Percentiles rank a stretch among this genome's conserved stretches.
Conservation (phyloP, 108 stramenopile genomes). For the Skeletonema potamos region DNA sequence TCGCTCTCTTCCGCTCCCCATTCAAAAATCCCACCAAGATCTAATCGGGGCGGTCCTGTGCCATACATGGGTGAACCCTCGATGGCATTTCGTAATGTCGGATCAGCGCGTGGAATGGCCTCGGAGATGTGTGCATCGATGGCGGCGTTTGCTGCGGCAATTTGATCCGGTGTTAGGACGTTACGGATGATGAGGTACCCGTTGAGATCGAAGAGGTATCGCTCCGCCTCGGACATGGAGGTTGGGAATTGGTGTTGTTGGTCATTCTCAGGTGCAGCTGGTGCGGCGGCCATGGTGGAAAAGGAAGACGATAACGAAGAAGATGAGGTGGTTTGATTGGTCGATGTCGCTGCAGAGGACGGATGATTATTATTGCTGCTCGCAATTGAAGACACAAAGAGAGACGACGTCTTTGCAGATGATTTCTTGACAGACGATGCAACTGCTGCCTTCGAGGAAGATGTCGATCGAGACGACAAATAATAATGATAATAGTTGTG, state of each 20-base stretch:
- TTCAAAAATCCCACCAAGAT: slow-evolving; percentile 86
- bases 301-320: slow-evolving; percentile 10
- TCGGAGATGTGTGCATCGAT: slow-evolving; percentile 74
- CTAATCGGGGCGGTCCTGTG: slow-evolving; percentile 75
- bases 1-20: slow-evolving; percentile 74
- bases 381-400: neutral
- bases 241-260: slow-evolving; percentile 2
- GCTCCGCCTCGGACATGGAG: slow-evolving; percentile 81
- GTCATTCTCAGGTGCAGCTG: neutral
- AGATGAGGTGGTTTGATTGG: slow-evolving; percentile 12
- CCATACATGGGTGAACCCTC: slow-evolving; percentile 71
- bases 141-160: slow-evolving; percentile 69
- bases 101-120: slow-evolving; percentile 67
- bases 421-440: neutral
- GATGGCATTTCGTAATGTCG: slow-evolving; percentile 72
- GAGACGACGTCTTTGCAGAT: neutral
- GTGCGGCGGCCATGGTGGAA: slow-evolving; percentile 27
- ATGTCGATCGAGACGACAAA: neutral
- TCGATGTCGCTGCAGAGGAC: neutral
- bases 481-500: no score
- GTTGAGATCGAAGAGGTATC: slow-evolving; percentile 92
- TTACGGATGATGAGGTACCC: slow-evolving; percentile 82
- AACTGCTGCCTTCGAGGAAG: neutral
- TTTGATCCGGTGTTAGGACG: slow-evolving; percentile 80
- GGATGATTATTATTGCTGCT: neutral